phyloP scores from a whole-genome alignment of 148 eudicot species.

The Persicaria tinctoria region DNA sequence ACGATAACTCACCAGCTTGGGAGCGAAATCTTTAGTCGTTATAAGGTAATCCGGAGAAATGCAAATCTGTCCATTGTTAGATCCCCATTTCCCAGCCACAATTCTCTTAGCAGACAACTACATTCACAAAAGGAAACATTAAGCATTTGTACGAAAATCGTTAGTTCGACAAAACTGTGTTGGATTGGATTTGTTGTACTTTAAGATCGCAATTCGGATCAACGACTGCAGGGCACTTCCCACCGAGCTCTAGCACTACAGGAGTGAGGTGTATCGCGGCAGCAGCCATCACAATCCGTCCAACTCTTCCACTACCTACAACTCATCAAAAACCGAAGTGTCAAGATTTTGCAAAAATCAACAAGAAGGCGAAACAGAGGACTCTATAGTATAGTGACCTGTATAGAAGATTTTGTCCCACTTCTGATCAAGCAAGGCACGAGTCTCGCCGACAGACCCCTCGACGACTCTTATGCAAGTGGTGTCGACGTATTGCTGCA shows the following conservation, averaged over 20 bases:
- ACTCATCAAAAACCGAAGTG: neutral
- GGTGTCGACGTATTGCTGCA: constrained; percentile 59
- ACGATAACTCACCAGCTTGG: constrained; percentile 38
- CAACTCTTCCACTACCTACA: constrained; percentile 56
- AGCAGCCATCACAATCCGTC: constrained; percentile 65
- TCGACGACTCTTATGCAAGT: constrained; percentile 64
- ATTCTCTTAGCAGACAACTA: constrained; percentile 60
- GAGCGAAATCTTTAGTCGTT: constrained; percentile 54
- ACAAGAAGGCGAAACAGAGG: neutral
- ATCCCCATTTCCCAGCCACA: constrained; percentile 61
- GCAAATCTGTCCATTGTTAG: constrained; percentile 59
- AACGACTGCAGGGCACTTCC: constrained; percentile 58
- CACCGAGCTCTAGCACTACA: constrained; percentile 63
- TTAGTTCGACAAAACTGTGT: neutral
- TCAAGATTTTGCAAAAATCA: neutral
- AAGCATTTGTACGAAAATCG: neutral
- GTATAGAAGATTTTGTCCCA: constrained; percentile 96
- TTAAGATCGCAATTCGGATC: constrained; percentile 45
- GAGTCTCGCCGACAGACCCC: constrained; percentile 62
- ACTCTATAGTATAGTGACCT: constrained; percentile 37
- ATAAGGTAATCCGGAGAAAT: constrained; percentile 52
- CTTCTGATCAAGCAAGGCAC: constrained; percentile 71
- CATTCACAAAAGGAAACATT: neutral
- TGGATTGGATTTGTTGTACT: constrained; percentile 20
- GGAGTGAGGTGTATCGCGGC: constrained; percentile 70